A percentile compares a stretch with the other conserved stretches of the same genome.
Conservation (phyloP, 2,329 filamentous ascomycete genomes). For the Raffaelea albimanens region DNA sequence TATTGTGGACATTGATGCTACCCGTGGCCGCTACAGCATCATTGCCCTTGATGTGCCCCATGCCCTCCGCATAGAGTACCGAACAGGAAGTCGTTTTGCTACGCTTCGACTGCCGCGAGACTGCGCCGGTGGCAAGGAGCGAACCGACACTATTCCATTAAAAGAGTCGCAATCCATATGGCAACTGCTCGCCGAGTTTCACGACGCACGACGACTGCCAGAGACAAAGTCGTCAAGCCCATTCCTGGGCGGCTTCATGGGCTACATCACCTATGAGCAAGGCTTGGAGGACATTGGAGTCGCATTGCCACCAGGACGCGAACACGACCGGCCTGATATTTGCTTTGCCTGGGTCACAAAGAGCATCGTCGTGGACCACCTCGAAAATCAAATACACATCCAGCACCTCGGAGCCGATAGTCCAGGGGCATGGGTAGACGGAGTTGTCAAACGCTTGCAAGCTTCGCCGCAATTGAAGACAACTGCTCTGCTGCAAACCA, state of each 20-base stretch:
- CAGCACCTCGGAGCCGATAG: conserved; percentile 44
- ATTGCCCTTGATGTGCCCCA: conserved; percentile 56
- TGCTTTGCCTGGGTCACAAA: conserved; percentile 68
- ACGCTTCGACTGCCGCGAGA: conserved; percentile 17
- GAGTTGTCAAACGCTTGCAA: conserved; percentile 21
- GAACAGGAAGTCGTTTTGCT: conserved; percentile 34
- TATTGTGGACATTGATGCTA: conserved; percentile 12
- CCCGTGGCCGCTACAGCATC: conserved; percentile 61
- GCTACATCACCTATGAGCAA: conserved; percentile 78
- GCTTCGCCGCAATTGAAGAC: conserved; percentile 19
- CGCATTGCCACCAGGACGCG: conserved; percentile 17
- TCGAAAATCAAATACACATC: conserved; percentile 49
- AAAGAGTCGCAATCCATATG: conserved; percentile 29
- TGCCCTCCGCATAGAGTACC: conserved; percentile 49
- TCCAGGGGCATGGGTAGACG: conserved; percentile 31
- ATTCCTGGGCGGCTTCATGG: conserved; percentile 78
- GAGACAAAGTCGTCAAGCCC: conserved; percentile 25
- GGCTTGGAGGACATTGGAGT: conserved; percentile 55
- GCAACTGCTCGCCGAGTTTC: conserved; percentile 40
- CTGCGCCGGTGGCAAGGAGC: too few species aligned
- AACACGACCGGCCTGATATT: conserved; percentile 53
- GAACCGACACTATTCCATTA: conserved; percentile 16
- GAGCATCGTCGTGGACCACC: conserved; percentile 70
- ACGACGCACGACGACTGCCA: conserved; percentile 13
- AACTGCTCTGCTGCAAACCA: background rate